These are phyloP conservation scores for Achaetomium macrosporum DNA, from an alignment of 2,329 filamentous ascomycete species.

Conservation along the genomic window DNA sequence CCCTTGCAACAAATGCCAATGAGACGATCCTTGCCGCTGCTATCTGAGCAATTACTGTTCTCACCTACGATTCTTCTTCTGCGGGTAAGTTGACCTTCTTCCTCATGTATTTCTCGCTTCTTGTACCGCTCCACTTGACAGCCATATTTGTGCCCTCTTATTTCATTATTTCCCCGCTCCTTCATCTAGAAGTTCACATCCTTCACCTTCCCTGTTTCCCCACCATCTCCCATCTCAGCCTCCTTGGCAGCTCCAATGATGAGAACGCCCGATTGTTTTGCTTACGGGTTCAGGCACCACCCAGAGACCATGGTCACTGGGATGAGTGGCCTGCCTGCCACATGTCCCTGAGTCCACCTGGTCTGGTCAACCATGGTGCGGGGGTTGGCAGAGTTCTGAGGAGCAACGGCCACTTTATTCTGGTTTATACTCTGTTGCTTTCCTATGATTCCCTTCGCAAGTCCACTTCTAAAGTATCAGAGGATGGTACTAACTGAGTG, in stretches of 20 bases:
- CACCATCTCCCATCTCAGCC: background rate
- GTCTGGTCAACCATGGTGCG: background rate
- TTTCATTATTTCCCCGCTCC: background rate
- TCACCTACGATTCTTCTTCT: too few species aligned
- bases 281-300: too few species aligned
- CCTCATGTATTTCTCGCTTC: too few species aligned
- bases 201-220: background rate
- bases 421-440: background rate
- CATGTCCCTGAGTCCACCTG: background rate
- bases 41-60: too few species aligned
- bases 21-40: too few species aligned
- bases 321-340: too few species aligned
- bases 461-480: too few species aligned
- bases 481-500: too few species aligned
- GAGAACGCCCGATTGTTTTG: background rate
- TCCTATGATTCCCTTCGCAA: too few species aligned
- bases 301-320: too few species aligned
- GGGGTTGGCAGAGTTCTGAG: background rate
- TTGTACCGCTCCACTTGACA: background rate
- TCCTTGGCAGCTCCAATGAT: background rate
- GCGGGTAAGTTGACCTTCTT: background rate
- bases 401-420: background rate
- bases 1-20: too few species aligned
- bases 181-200: background rate
- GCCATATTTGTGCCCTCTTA: background rate